Evolutionary conservation across 176 grass and related monocot species (phyloP).

Genomic region (Juncus effusus): DNA sequence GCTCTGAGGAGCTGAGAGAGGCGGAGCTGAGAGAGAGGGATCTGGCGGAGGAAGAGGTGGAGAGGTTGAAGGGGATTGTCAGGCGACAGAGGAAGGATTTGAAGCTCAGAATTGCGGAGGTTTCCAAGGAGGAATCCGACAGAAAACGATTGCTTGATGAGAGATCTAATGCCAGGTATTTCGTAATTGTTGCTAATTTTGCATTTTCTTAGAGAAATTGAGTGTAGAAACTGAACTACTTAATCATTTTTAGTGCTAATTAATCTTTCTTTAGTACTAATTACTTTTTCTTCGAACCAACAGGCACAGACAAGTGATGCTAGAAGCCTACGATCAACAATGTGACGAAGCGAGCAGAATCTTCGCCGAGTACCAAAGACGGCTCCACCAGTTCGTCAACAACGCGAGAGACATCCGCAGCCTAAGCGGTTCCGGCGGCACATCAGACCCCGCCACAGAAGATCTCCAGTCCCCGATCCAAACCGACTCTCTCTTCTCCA

Average conservation of each 20-base stretch:
- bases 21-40: constrained; percentile 80
- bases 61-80: constrained; percentile 76
- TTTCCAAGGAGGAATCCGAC: constrained; percentile 77
- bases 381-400: constrained; percentile 83
- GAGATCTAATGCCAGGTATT: constrained; percentile 84
- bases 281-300: constrained; percentile 20
- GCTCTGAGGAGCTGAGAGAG: constrained; percentile 54
- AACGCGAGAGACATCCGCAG: constrained; percentile 86
- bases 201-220: background rate
- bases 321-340: constrained; percentile 90
- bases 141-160: constrained; percentile 81
- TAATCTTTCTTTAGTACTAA: constrained; percentile 6
- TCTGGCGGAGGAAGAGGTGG: constrained; percentile 84
- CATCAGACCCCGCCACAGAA: constrained; percentile 42
- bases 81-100: constrained; percentile 93
- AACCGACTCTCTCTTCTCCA: constrained; percentile 65
- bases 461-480: constrained; percentile 55
- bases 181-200: background rate
- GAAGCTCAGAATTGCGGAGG: constrained; percentile 69
- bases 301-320: constrained; percentile 93
- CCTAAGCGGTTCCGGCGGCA: constrained; percentile 39
- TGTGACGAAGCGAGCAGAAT: constrained; percentile 91
- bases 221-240: background rate
- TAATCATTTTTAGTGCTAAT: constrained; percentile 16
- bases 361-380: constrained; percentile 87